Evolutionary conservation across 768 basidiomycete genomes (phyloP), one percentile per base, ranked within the genome.

Genomic region (Dioszegia aurantiaca): DNA sequence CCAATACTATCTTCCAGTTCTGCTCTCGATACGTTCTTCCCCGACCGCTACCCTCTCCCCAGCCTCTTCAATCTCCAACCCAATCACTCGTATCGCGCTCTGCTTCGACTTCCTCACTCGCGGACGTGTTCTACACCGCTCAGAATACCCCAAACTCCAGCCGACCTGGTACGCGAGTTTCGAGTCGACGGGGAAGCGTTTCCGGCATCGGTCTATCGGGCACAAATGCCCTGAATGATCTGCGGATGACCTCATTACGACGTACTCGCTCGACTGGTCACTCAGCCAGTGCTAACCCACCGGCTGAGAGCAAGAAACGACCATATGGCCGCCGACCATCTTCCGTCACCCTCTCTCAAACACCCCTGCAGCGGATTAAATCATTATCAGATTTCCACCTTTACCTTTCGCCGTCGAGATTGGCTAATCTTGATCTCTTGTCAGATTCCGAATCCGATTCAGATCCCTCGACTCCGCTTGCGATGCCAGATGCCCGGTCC

Each of bases 351-450:
- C 4, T n/a, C 14, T 0, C 23, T 51, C 41, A 33, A 33, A 46
- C 45, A 24, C 52, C 59, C 8, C 33, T 68, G 23, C 64, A 66
- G 37, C 59, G 73, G 4, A 68, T 77, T 26, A 69, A 70, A 45
- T 73, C 72, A 0, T 47, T 75, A 33, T 63, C 69, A 4, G 63
- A 75, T 55, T 77, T 75, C 56, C 67, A 69, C 31, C 69, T 77
- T 2, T 72, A 77, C 51, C 67, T 77, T 0, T 75, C 75, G 2
- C 73, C 73, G 0, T 73, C 75, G 0, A 55, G 74, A 42, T 41
- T 71, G 12, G 68, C 72, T 11, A 59, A 73, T 52, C 48, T 73
- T 14, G 72, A 73, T 42, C 42, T 73, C 2, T 49, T 75, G 9
- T 61, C 69, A 9, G 71, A 70, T 46, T 61, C 65, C 4, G 61